Evolutionary conservation across 2,329 filamentous ascomycete species (phyloP).

Genomic region (Fusarium sambucinum): DNA sequence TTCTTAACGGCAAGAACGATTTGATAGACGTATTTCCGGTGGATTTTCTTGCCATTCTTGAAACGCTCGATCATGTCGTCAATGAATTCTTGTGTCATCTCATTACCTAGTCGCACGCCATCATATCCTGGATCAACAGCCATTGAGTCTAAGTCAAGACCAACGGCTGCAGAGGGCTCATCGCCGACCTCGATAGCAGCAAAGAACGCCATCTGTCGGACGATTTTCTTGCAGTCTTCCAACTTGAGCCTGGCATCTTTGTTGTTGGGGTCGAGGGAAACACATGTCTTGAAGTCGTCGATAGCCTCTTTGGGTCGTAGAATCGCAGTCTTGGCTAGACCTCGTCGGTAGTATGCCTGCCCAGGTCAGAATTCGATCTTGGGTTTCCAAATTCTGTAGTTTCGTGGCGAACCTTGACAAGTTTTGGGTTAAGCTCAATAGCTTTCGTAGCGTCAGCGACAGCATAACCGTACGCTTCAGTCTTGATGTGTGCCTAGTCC

Average conservation of each 20-base stretch:
- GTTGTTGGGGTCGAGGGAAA: conserved; percentile 87
- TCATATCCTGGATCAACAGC: conserved; percentile 86
- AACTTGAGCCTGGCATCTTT: conserved; percentile 92
- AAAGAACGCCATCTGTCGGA: conserved; percentile 91
- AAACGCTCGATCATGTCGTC: conserved; percentile 97
- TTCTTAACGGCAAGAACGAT: conserved; percentile 92
- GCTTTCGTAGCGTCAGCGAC: conserved; percentile 91
- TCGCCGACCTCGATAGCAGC: conserved; percentile 95
- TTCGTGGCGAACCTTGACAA: conserved; percentile 78
- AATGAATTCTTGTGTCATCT: conserved; percentile 97
- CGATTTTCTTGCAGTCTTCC: conserved; percentile 93
- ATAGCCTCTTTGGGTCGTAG: conserved; percentile 88
- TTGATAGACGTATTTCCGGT: conserved; percentile 97
- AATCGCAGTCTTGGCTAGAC: conserved; percentile 91
- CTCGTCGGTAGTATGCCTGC: conserved; percentile 93
- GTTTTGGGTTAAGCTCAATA: conserved; percentile 86
- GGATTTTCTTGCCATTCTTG: conserved; percentile 94
- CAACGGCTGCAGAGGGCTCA: conserved; percentile 91
- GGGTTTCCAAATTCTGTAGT: neutral
- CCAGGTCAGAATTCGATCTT: conserved; percentile 16
- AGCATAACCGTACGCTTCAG: conserved; percentile 94
- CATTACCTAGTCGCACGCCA: conserved; percentile 78
- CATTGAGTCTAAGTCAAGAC: conserved; percentile 88
- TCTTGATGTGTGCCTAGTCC: conserved; percentile 87
- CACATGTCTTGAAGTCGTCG: conserved; percentile 91